Evolutionary conservation across 345 rosid genomes (phyloP).

Genomic region (Barbarea vulgaris): DNA sequence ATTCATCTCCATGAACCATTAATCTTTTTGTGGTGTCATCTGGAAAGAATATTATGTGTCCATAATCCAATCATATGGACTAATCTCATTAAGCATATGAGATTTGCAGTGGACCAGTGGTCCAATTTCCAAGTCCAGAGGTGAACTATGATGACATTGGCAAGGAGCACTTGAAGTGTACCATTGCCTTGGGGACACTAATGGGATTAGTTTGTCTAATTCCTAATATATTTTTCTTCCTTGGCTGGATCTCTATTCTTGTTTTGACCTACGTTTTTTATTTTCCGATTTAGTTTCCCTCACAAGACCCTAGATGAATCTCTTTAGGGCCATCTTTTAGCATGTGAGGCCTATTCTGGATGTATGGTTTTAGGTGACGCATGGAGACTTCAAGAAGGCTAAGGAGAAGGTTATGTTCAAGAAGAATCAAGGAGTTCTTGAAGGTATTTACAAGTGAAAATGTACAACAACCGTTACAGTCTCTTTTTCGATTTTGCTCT

Average conservation of each 20-base stretch:
- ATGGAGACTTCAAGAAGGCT: slow-evolving; percentile 84
- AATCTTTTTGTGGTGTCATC: no score
- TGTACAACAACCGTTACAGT: background rate
- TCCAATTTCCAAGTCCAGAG: no score
- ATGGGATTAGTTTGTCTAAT: background rate
- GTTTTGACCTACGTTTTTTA: background rate
- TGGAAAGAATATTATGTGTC: no score
- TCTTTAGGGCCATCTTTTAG: no score
- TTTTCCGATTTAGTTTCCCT: slow-evolving; percentile 9
- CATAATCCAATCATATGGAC: no score
- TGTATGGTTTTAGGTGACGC: slow-evolving; percentile 58
- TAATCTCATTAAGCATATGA: no score
- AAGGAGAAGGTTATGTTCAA: slow-evolving; percentile 99
- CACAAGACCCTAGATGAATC: background rate
- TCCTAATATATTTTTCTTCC: background rate
- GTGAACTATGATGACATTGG: no score
- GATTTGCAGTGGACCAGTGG: no score
- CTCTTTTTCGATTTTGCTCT: slow-evolving; percentile 2
- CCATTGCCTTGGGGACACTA: background rate
- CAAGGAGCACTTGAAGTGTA: background rate
- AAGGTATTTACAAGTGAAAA: slow-evolving; percentile 82
- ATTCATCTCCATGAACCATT: no score
- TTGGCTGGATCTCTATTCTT: slow-evolving; percentile 15
- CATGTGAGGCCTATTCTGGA: background rate
- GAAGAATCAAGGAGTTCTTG: slow-evolving; percentile 98